Conservation (phyloP, 352 stramenopile genomes). For the Globisporangium heterothallicum region DNA sequence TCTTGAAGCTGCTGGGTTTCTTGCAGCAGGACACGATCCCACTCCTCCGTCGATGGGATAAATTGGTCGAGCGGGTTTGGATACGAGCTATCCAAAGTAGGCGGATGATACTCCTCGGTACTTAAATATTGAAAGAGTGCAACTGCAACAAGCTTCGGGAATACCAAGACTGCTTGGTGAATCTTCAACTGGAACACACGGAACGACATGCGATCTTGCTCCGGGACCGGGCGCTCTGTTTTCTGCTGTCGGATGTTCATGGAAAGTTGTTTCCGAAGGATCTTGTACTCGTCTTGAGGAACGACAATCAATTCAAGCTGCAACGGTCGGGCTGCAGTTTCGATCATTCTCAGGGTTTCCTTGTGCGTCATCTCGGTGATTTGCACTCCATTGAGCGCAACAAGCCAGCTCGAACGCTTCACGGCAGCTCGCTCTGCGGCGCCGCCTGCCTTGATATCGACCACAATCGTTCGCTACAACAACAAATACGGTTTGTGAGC, state of each 20-base stretch:
- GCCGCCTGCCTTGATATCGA: slow-evolving; percentile 81
- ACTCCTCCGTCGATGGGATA: slow-evolving; percentile 41
- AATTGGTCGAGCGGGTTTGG: slow-evolving; percentile 49
- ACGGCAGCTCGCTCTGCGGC: slow-evolving; percentile 69
- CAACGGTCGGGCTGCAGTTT: slow-evolving; percentile 63
- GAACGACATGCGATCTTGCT: slow-evolving; percentile 84
- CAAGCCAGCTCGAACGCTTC: slow-evolving; percentile 81
- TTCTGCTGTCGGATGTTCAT: slow-evolving; percentile 86
- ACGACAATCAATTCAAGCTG: slow-evolving; percentile 70
- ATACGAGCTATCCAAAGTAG: slow-evolving; percentile 40
- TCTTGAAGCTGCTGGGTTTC: slow-evolving; percentile 60
- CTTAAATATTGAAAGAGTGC: slow-evolving; percentile 77
- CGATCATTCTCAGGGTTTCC: slow-evolving; percentile 80
- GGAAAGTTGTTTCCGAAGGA: slow-evolving; percentile 64
- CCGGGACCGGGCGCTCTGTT: slow-evolving; percentile 70
- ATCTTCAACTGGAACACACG: slow-evolving; percentile 84
- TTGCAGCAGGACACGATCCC: slow-evolving; percentile 45
- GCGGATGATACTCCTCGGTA: slow-evolving; percentile 55
- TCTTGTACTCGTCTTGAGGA: slow-evolving; percentile 66
- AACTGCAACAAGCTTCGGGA: slow-evolving; percentile 56
- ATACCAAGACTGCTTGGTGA: slow-evolving; percentile 68
- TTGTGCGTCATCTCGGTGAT: slow-evolving; percentile 84
- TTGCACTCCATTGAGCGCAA: slow-evolving; percentile 66
- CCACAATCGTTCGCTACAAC: slow-evolving; percentile 70
- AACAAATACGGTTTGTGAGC: no score